Evolutionary conservation across 306 rosid species (phyloP).

Genomic region (Cyamopsis tetragonoloba): DNA sequence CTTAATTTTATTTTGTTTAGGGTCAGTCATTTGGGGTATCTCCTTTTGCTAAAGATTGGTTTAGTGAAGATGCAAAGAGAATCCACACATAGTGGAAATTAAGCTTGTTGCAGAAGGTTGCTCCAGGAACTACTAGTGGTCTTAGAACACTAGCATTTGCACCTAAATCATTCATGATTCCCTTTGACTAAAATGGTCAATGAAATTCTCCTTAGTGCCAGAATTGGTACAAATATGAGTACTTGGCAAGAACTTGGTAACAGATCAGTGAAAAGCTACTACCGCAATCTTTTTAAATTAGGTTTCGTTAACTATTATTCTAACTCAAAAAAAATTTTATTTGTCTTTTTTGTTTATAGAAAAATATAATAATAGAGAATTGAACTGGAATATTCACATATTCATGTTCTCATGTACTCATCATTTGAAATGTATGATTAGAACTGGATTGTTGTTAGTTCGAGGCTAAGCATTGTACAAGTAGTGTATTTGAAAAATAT

Average conservation of each 20-base stretch:
- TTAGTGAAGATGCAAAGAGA: neutral
- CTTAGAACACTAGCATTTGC: conserved; percentile 1
- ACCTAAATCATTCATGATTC: conserved; percentile 17
- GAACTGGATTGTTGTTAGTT: too few species aligned
- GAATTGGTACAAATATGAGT: neutral
- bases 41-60: conserved; percentile 16
- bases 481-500: too few species aligned
- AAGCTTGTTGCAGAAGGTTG: conserved; percentile 27
- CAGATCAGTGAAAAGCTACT: neutral
- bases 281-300: neutral
- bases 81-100: conserved; percentile 29
- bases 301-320: too few species aligned
- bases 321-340: too few species aligned
- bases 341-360: too few species aligned
- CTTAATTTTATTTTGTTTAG: conserved; percentile 3
- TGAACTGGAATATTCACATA: too few species aligned
- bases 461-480: too few species aligned
- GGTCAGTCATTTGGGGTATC: conserved; percentile 23
- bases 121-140: conserved; percentile 7
- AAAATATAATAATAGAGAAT: too few species aligned
- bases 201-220: conserved; percentile 2
- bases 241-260: neutral
- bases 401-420: too few species aligned
- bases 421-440: too few species aligned
- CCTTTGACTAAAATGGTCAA: conserved; percentile 14